A percentile compares a stretch with the other conserved stretches of the same genome.
Conservation (phyloP, 306 rosid species). For the Senna tora region DNA sequence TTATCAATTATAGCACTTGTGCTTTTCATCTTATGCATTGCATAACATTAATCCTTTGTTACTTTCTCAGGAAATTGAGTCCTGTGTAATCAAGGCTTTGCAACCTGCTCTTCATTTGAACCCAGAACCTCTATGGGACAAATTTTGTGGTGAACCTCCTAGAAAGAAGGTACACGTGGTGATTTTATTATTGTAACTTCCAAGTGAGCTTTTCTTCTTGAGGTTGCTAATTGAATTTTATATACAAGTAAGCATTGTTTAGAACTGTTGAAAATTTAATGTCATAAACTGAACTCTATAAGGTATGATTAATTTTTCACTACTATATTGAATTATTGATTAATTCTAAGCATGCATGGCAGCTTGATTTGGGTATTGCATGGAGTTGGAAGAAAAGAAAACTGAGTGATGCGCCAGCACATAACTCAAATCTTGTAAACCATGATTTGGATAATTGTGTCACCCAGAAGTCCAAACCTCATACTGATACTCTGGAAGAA, state of each 20-base stretch:
- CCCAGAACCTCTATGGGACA: slow-evolving; percentile 37
- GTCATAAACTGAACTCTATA: not conserved
- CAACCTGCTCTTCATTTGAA: slow-evolving; percentile 49
- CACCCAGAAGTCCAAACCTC: slow-evolving; percentile 32
- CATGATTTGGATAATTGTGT: slow-evolving; percentile 8
- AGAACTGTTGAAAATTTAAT: not conserved
- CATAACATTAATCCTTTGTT: slow-evolving; percentile 4
- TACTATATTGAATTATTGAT: not conserved
- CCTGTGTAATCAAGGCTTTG: slow-evolving; percentile 45
- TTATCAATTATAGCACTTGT: slow-evolving; percentile 8
- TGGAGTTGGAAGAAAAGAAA: slow-evolving; percentile 49
- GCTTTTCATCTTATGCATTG: slow-evolving; percentile 15
- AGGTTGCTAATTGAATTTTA: not conserved
- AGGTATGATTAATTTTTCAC: not conserved
- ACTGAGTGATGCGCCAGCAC: slow-evolving; percentile 2
- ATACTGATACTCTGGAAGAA: slow-evolving; percentile 17
- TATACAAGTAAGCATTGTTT: not conserved
- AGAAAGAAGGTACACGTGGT: slow-evolving; percentile 39
- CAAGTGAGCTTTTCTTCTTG: slow-evolving; percentile 1
- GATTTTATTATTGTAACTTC: slow-evolving; percentile 1
- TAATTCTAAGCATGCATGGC: slow-evolving; percentile 16
- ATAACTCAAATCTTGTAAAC: not conserved
- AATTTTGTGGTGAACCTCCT: slow-evolving; percentile 4
- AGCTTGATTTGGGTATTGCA: slow-evolving; percentile 46
- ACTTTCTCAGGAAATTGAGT: slow-evolving; percentile 46